Percentiles rank a stretch among this genome's conserved stretches.
Conservation (phyloP, 345 rosid genomes). For the Clarkia xantiana region DNA sequence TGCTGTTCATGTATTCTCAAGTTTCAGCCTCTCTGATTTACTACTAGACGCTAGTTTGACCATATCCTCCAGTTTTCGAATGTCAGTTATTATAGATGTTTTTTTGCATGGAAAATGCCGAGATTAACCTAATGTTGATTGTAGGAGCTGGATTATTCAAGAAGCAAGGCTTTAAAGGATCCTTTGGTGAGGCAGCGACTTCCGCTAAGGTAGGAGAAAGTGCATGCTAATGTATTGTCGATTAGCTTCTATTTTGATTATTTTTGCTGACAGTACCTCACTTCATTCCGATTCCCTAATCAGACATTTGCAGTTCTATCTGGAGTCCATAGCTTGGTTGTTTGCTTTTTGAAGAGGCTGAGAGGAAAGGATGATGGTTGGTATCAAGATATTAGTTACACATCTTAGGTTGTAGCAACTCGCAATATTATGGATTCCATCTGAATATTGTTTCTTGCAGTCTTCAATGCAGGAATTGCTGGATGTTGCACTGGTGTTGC, state of each 20-base stretch:
- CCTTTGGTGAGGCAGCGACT: constrained; percentile 71
- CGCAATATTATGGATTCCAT: neutral
- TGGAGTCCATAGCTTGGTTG: constrained; percentile 67
- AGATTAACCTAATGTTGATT: constrained; percentile 4
- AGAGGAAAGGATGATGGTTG: constrained; percentile 94
- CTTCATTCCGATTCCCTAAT: constrained; percentile 1
- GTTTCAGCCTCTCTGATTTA: too few species aligned
- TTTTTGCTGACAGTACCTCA: neutral
- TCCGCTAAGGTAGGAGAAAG: constrained; percentile 57
- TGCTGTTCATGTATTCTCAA: too few species aligned
- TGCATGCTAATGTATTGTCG: neutral
- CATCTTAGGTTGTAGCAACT: too few species aligned
- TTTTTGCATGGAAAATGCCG: neutral
- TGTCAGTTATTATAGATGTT: too few species aligned
- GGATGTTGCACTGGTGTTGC: constrained; percentile 90
- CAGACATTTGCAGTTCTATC: constrained; percentile 62
- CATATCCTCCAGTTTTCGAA: too few species aligned
- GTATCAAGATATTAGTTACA: neutral
- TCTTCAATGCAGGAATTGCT: constrained; percentile 77
- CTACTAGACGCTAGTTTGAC: too few species aligned
- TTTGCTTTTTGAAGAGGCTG: constrained; percentile 54
- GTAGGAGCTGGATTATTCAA: constrained; percentile 74
- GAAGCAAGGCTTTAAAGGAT: constrained; percentile 73
- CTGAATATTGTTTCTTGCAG: constrained; percentile 20
- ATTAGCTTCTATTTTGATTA: neutral